A percentile compares a stretch with the other conserved stretches of the same genome.
Conservation (phyloP, 805 yeast species). For the Pichia nakasei region DNA sequence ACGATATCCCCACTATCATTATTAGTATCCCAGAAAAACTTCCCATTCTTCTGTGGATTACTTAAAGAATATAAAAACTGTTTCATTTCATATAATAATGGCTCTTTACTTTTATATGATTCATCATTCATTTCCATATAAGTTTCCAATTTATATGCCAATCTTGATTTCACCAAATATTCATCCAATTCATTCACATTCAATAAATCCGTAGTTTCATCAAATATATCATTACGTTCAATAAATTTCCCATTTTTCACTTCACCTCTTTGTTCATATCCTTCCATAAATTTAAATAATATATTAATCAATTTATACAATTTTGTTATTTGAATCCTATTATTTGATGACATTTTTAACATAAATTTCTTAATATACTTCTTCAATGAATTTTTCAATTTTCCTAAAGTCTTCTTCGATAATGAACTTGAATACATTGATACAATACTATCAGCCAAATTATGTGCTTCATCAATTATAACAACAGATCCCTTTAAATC, state of each 20-base stretch:
- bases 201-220: constrained; percentile 54
- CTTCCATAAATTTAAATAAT: constrained; percentile 34
- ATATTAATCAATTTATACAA: constrained; percentile 47
- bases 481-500: constrained; percentile 57
- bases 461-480: constrained; percentile 90
- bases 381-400: constrained; percentile 40
- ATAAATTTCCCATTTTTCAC: constrained; percentile 48
- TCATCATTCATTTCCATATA: constrained; percentile 37
- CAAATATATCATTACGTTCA: constrained; percentile 42
- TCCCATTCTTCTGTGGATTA: constrained; percentile 76
- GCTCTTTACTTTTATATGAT: constrained; percentile 24
- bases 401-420: constrained; percentile 37
- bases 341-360: constrained; percentile 58
- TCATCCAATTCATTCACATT: constrained; percentile 60
- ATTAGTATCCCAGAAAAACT: constrained; percentile 49
- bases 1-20: constrained; percentile 25
- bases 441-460: constrained; percentile 67
- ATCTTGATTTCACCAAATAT: constrained; percentile 58
- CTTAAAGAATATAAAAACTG: constrained; percentile 56
- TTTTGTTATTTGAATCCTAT: constrained; percentile 61
- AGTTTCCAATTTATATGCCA: constrained; percentile 75
- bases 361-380: constrained; percentile 52
- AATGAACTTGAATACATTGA: constrained; percentile 58
- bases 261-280: constrained; percentile 22
- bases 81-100: constrained; percentile 56